Conservation (phyloP, 2,329 filamentous ascomycete species). For the Aspergillus oerlinghausenensis region DNA sequence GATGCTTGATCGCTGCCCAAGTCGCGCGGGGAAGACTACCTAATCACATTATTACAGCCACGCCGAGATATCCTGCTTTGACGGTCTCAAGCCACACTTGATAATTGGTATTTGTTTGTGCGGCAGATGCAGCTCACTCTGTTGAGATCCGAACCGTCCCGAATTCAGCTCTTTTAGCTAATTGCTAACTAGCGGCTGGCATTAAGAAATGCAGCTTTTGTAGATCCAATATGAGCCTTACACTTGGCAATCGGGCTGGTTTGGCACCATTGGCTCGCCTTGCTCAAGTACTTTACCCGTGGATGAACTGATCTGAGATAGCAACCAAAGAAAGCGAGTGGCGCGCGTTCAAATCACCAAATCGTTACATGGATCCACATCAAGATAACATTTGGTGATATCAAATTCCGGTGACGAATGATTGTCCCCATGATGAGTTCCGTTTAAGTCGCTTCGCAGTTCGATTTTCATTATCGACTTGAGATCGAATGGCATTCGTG, state of each 20-base stretch:
- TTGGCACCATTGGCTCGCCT: background rate
- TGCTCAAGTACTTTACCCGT: background rate
- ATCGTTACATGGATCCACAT: constrained; percentile 23
- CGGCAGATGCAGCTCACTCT: background rate
- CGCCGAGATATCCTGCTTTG: background rate
- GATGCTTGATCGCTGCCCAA: background rate
- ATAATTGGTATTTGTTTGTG: background rate
- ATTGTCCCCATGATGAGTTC: background rate
- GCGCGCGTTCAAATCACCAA: constrained; percentile 6
- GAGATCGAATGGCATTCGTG: constrained; percentile 4
- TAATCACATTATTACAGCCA: background rate
- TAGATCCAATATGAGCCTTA: background rate
- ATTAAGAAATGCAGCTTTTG: background rate
- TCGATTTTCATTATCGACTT: constrained; percentile 7
- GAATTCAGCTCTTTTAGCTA: background rate
- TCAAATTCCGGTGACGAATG: constrained; percentile 2
- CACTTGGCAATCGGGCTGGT: background rate
- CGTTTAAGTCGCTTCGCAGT: background rate
- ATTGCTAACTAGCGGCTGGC: background rate
- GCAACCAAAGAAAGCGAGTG: background rate
- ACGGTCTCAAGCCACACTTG: background rate
- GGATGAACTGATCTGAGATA: background rate
- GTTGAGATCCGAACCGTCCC: background rate
- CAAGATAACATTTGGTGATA: constrained; percentile 18
- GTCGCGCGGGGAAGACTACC: background rate